phyloP scores from a whole-genome alignment of 768 basidiomycete genomes.

The Trametes gibbosa region DNA sequence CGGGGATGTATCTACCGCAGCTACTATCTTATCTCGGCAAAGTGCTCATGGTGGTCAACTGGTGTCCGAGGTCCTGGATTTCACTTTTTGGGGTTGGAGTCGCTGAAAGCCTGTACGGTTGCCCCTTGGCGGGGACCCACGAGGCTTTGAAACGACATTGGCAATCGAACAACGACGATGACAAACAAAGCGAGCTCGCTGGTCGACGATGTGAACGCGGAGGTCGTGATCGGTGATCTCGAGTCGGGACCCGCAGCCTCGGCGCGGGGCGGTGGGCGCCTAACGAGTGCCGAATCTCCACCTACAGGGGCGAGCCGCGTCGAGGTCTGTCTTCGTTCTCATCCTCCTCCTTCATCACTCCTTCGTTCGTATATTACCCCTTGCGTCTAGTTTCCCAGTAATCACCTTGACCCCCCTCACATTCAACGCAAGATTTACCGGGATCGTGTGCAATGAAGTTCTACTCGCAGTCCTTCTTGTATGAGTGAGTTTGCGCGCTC shows the following conservation, averaged over 20 bases:
- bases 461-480: conserved; percentile 54
- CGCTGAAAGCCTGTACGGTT: too few relatives aligned
- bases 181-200: neutral
- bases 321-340: conserved; percentile 2
- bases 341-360: conserved; percentile 1
- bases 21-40: too few relatives aligned
- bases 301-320: conserved; percentile 11
- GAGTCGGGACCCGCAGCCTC: neutral
- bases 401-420: neutral
- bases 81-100: too few relatives aligned
- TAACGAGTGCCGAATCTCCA: conserved; percentile 12
- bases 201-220: conserved; percentile 5
- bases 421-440: conserved; percentile 16
- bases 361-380: neutral
- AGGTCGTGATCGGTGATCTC: neutral
- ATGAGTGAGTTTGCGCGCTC: conserved; percentile 43
- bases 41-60: too few relatives aligned
- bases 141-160: too few relatives aligned
- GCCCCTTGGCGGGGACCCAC: too few relatives aligned
- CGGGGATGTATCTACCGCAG: too few relatives aligned
- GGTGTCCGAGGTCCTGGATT: too few relatives aligned
- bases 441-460: conserved; percentile 51
- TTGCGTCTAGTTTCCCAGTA: conserved; percentile 1
- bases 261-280: conserved; percentile 1
- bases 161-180: neutral